These are phyloP conservation scores for Alternaria metachromatica DNA, from an alignment of 2,329 filamentous ascomycete genomes.

Conservation along the genomic window DNA sequence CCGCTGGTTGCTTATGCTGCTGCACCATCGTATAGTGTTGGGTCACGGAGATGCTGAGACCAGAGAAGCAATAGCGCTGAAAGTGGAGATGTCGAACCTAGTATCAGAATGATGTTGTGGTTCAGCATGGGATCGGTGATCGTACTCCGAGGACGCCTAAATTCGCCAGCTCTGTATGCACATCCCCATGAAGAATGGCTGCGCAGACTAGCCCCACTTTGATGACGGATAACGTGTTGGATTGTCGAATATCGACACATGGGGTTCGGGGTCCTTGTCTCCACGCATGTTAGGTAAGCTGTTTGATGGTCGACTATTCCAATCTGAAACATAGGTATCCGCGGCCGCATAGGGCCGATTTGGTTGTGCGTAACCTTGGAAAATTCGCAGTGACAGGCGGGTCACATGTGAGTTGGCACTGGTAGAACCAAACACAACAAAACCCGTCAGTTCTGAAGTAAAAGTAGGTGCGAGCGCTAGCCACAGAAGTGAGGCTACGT, in stretches of 20 bases:
- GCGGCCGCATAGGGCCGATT: conserved; percentile 7
- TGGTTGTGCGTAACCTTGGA: background rate
- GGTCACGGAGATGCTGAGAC: background rate
- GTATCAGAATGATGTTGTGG: background rate
- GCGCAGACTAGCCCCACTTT: conserved; percentile 1
- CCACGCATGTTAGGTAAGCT: background rate
- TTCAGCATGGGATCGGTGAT: background rate
- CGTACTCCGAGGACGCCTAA: background rate
- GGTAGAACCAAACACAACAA: background rate
- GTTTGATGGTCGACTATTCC: background rate
- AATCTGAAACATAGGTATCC: conserved; percentile 2
- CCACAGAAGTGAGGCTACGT: conserved; percentile 11
- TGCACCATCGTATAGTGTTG: conserved; percentile 13
- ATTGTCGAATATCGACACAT: background rate
- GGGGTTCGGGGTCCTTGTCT: background rate
- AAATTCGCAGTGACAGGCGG: background rate
- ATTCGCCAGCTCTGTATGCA: conserved; percentile 6
- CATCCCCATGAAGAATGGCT: conserved; percentile 1
- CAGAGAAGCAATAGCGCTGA: background rate
- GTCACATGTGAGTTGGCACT: background rate
- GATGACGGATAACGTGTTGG: conserved; percentile 1
- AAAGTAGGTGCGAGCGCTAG: background rate
- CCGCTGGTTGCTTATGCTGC: conserved; percentile 20
- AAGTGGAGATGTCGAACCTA: background rate
- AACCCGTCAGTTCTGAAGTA: background rate